Conservation (phyloP, 2,329 filamentous ascomycete species). For the Cercospora sp. region DNA sequence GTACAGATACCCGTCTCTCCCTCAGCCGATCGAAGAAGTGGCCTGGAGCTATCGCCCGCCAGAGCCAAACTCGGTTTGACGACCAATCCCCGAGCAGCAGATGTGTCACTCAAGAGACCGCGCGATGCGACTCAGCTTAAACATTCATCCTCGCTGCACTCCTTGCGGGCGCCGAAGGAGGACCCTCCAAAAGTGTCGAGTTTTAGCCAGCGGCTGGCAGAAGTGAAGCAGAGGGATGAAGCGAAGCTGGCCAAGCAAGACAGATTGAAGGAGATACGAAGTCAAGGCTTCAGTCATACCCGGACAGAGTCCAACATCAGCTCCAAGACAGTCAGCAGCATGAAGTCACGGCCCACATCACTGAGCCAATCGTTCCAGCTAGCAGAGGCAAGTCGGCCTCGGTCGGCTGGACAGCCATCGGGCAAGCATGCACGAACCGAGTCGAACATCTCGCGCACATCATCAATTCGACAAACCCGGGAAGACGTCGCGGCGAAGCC, state of each 20-base stretch:
- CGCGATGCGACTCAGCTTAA: slow-evolving; percentile 36
- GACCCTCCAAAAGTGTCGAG: slow-evolving; percentile 43
- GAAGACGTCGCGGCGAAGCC: slow-evolving; percentile 1
- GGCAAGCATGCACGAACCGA: not conserved
- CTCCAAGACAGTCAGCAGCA: slow-evolving; percentile 4
- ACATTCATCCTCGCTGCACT: slow-evolving; percentile 21
- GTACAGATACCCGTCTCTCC: slow-evolving; percentile 79
- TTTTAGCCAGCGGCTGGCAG: slow-evolving; percentile 84
- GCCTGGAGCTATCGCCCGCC: slow-evolving; percentile 68
- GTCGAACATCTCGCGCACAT: slow-evolving; percentile 14
- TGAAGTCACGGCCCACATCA: slow-evolving; percentile 20
- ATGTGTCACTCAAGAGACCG: slow-evolving; percentile 80
- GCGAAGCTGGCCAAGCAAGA: slow-evolving; percentile 48
- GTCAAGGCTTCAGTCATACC: slow-evolving; percentile 35
- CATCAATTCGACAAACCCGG: slow-evolving; percentile 18
- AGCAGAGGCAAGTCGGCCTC: not conserved
- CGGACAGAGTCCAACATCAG: slow-evolving; percentile 11
- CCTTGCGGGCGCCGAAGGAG: slow-evolving; percentile 13
- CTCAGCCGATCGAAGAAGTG: slow-evolving; percentile 50
- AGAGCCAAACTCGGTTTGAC: slow-evolving; percentile 83
- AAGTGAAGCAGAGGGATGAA: slow-evolving; percentile 54
- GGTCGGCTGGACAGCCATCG: not conserved
- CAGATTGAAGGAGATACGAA: slow-evolving; percentile 46
- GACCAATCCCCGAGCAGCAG: slow-evolving; percentile 76
- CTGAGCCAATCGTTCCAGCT: slow-evolving; percentile 12